Percentiles rank a stretch among this genome's conserved stretches.
Evolutionary conservation across 139 green algal genomes (phyloP).

Genomic region (Eudorina sp.): DNA sequence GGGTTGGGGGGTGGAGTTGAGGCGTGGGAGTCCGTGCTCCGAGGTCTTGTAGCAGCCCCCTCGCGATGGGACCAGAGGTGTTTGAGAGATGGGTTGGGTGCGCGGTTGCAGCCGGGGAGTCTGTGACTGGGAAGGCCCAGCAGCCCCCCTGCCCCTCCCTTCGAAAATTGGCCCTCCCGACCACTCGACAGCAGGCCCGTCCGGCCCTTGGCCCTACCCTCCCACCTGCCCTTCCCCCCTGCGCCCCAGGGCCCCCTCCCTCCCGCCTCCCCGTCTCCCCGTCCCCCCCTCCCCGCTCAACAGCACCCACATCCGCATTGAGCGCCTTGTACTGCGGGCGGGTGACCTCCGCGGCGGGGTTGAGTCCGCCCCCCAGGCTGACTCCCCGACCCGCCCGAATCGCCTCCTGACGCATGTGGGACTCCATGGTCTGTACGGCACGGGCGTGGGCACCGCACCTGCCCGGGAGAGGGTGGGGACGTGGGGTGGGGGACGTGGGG

Average conservation of each 20-base stretch:
- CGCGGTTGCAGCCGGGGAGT: too few species aligned
- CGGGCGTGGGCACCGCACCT: constrained; percentile 86
- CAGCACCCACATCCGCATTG: constrained; percentile 30
- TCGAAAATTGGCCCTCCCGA: too few species aligned
- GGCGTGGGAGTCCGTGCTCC: too few species aligned
- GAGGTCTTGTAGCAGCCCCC: too few species aligned
- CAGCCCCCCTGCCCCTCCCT: too few species aligned
- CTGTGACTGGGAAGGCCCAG: too few species aligned
- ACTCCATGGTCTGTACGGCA: constrained; percentile 92
- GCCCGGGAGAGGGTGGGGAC: background rate
- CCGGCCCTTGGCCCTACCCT: too few species aligned
- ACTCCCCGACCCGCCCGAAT: background rate
- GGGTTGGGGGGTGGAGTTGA: background rate
- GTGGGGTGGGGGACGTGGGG: too few species aligned
- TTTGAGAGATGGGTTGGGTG: too few species aligned
- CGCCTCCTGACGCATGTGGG: constrained; percentile 71
- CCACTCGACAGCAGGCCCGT: too few species aligned
- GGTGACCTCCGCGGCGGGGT: constrained; percentile 71
- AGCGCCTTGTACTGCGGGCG: constrained; percentile 13
- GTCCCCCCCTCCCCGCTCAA: background rate
- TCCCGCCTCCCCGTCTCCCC: background rate
- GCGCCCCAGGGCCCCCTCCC: background rate
- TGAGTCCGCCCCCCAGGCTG: constrained; percentile 73
- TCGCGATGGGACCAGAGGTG: too few species aligned
- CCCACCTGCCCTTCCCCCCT: background rate